Conservation (phyloP, 1,284 basidiomycete species). For the Cryptococcus depauperatus region DNA sequence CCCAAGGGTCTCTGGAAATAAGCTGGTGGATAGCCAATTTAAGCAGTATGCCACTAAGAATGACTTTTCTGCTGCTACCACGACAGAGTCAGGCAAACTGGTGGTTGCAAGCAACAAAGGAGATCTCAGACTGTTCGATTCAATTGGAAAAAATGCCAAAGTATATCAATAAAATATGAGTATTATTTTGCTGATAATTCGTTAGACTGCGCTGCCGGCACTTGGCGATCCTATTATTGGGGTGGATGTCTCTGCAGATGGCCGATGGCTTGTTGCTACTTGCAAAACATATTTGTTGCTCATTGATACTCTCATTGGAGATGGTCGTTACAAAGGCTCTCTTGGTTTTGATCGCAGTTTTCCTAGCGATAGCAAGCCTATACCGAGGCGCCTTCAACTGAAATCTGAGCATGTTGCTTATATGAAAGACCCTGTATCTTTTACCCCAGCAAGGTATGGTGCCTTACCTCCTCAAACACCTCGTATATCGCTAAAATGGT, state of each 20-base stretch:
- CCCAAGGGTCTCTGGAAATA: slow-evolving; percentile 78
- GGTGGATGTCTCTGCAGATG: slow-evolving; percentile 88
- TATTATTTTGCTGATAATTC: neutral
- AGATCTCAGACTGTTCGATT: slow-evolving; percentile 90
- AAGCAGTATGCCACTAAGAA: slow-evolving; percentile 96
- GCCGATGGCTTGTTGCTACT: slow-evolving; percentile 92
- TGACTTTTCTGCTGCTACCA: slow-evolving; percentile 87
- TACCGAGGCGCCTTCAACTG: slow-evolving; percentile 80
- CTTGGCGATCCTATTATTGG: slow-evolving; percentile 92
- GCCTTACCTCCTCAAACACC: neutral
- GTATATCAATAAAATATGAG: slow-evolving; percentile 13
- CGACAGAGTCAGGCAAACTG: slow-evolving; percentile 76
- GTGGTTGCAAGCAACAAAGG: slow-evolving; percentile 95
- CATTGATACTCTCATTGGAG: slow-evolving; percentile 90
- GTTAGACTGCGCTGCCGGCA: slow-evolving; percentile 79
- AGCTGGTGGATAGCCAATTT: slow-evolving; percentile 89
- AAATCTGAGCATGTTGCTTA: slow-evolving; percentile 89
- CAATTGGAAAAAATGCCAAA: slow-evolving; percentile 97
- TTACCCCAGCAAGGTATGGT: slow-evolving; percentile 73
- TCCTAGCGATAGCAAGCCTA: slow-evolving; percentile 87
- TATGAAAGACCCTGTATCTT: slow-evolving; percentile 81
- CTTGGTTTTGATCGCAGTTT: slow-evolving; percentile 92
- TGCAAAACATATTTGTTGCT: slow-evolving; percentile 90
- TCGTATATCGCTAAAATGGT: neutral
- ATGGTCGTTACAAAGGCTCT: slow-evolving; percentile 76